Evolutionary conservation across 371 early-diverging fungal genomes (phyloP), one percentile per base, ranked within the genome.

Genomic region (Syncephalastrum contaminatum): DNA sequence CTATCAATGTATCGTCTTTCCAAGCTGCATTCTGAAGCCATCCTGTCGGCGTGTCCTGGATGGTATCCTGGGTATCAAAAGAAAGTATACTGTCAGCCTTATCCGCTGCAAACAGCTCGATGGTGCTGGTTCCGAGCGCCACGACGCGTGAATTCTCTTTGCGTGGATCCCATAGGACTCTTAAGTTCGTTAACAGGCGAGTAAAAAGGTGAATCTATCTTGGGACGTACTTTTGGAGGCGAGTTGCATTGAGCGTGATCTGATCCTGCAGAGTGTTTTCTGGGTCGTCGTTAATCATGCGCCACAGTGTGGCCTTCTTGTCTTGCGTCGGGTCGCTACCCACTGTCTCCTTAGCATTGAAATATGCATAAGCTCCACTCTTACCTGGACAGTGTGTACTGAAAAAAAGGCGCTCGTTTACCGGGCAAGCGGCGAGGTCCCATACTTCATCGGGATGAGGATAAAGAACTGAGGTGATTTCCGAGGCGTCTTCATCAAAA

Each of bases 391-490:
- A 81, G 56, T 83, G 80, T 39, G 83, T 70, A 6, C 91, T 89
- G 43, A 90, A 78, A n/a, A 91, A 72, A 14, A 85, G 53, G 47
- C 87, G 74, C 15, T 81, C 66, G 40, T 86, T 63, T 4, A 69
- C 57, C 14, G 92, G 89, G 43, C 81, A 81, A 0, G 91, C 69
- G 0, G 86, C 76, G 14, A 94, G 80, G 36, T 84, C 79, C 75
- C 86, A 83, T 10, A 94, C 75, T 58, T 90, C 93, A 21, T 85
- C 73, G 1, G 82, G 70, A 66, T 94, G 94, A 15, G 62, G 64
- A 67, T 80, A 92, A 30, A 82, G 73, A 0, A 77, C 79, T n/a
- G 82, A 72, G 7, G 72, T 71, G 19, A 92, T 80, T 42, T 79
- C 74, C 60, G 71, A 73, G 44, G 78, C 73, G 41, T 90, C 89